Evolutionary conservation across 148 eudicot species (phyloP).

Genomic region (Gaultheria prostrata): DNA sequence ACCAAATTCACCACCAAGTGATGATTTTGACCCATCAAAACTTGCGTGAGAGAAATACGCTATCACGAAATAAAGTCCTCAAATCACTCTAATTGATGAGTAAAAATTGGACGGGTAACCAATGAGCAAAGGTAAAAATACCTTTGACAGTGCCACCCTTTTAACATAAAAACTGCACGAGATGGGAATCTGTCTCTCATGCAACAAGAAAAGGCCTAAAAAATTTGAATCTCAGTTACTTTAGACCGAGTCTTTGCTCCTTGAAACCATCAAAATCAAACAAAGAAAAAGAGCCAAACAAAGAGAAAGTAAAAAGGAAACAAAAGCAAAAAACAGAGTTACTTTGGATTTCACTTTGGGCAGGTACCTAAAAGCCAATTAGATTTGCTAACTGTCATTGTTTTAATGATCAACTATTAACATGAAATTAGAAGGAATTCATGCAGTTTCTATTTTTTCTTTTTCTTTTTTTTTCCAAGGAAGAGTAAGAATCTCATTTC

Average conservation of each 20-base stretch:
- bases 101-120: background rate
- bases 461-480: background rate
- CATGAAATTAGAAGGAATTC: background rate
- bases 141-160: background rate
- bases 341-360: slow-evolving; percentile 21
- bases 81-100: background rate
- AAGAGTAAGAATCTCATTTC: too few species aligned
- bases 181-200: slow-evolving; percentile 24
- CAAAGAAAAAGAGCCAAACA: slow-evolving; percentile 15
- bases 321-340: slow-evolving; percentile 7
- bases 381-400: background rate
- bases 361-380: slow-evolving; percentile 10
- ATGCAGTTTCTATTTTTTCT: too few species aligned
- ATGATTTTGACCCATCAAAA: background rate
- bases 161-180: slow-evolving; percentile 20
- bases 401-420: background rate
- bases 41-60: background rate
- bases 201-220: slow-evolving; percentile 21
- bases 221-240: slow-evolving; percentile 24
- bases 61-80: background rate
- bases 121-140: background rate
- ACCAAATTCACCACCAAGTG: too few species aligned
- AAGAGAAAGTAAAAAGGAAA: slow-evolving; percentile 18
- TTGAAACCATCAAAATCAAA: slow-evolving; percentile 36
- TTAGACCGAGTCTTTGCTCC: slow-evolving; percentile 37